phyloP scores from a whole-genome alignment of 202 grass and related monocot genomes.

The Eragrostis tef region DNA sequence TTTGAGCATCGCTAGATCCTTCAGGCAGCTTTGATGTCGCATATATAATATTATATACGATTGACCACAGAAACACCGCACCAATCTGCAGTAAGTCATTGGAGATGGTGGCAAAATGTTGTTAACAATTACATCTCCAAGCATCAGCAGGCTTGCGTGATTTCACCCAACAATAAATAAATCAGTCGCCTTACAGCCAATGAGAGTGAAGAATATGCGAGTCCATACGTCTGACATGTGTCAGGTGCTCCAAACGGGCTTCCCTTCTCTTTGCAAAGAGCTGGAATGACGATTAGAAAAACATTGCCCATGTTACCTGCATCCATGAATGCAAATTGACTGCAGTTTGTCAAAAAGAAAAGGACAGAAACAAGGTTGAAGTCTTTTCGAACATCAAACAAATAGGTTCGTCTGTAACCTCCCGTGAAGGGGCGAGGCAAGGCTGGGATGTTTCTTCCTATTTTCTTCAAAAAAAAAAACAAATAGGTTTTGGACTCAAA shows the following conservation, averaged over 20 bases:
- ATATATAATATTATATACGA: conserved; percentile 72
- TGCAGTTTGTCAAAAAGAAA: neutral
- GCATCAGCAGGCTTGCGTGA: neutral
- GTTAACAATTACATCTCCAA: neutral
- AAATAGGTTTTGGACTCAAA: too few relatives aligned
- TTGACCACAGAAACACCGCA: conserved; percentile 74
- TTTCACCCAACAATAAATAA: neutral
- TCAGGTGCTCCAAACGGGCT: conserved; percentile 75
- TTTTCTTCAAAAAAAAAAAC: too few relatives aligned
- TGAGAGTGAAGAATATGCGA: conserved; percentile 83
- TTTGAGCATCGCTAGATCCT: conserved; percentile 26
- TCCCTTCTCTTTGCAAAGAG: conserved; percentile 89
- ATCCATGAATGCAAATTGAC: conserved; percentile 5
- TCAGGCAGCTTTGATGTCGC: conserved; percentile 41
- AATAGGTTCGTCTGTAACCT: too few relatives aligned
- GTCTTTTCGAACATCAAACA: neutral
- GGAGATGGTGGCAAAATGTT: neutral
- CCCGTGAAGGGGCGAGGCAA: too few relatives aligned
- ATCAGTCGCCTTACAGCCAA: conserved; percentile 58
- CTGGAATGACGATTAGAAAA: conserved; percentile 83
- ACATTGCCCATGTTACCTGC: conserved; percentile 86
- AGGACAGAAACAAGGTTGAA: neutral
- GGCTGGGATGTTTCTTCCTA: too few relatives aligned
- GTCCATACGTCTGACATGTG: conserved; percentile 61
- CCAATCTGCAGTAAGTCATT: conserved; percentile 64